Evolutionary conservation across 352 stramenopile species (phyloP), one percentile per base, ranked within the genome.

Genomic region (Phytopythium helicoides): DNA sequence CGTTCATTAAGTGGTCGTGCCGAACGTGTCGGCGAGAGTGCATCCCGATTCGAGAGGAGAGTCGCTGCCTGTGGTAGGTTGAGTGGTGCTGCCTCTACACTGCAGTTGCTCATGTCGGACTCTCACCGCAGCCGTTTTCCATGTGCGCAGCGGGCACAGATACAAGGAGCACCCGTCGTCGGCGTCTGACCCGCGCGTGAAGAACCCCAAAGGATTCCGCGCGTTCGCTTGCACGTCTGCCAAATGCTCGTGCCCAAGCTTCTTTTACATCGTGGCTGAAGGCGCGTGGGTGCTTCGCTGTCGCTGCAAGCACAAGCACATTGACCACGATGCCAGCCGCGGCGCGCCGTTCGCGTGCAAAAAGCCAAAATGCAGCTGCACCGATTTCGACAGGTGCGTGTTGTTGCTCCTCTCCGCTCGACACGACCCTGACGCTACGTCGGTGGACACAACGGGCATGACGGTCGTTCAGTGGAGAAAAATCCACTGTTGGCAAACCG

Each of bases 251-350:
- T 94, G 82, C 45, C 56, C 54, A 36, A 33, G 44, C 9, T 92
- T 92, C 58, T 87, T 86, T 42, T 92, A 90, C 62, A 64, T 93
- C n/a, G 82, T 92, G 19, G 76, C 82, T 1, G 78, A 92, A 47
- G 81, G 82, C 6, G 76, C 81, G 40, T 92, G 80, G 82, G 81
- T 95, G 42, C 60, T 91, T 42, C 75, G 81, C 53, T 93, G 76
- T 45, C 69, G 71, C 28, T 93, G 85, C 64, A 93, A 93, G 56
- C 81, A 93, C 65, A 83, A 84, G 36, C 85, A 92, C 64, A 77
- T 66, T 0, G 76, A 92, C 19, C 81, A 93, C 56, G 75, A 92
- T 54, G 50, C 81, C 2, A 54, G 54, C 8, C 46, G 19, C 31
- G 35, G 26, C 0, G 47, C 57, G 34, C 73, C 78, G 6, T 80